Conservation (phyloP, 352 stramenopile genomes). For the Phytophthora pluvialis region DNA sequence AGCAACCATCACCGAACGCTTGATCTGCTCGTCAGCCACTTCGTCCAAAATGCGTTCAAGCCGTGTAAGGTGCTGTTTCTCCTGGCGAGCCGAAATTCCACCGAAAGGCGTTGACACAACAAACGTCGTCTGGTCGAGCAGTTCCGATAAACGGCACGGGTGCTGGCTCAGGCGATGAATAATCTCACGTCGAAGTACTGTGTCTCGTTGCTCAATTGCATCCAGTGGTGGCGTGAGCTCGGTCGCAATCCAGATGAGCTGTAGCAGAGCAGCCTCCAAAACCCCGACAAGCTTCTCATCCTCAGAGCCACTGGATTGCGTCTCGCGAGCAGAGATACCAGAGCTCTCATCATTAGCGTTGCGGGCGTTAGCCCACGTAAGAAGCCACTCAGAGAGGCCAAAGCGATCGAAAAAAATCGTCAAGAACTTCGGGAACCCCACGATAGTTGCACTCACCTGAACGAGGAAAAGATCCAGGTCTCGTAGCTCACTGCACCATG, state of each 20-base stretch:
- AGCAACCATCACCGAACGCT: constrained; percentile 42
- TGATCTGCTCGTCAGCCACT: constrained; percentile 75
- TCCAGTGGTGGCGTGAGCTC: constrained; percentile 78
- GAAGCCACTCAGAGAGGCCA: constrained; percentile 75
- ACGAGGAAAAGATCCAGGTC: constrained; percentile 82
- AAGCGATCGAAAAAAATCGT: constrained; percentile 86
- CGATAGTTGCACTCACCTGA: constrained; percentile 62
- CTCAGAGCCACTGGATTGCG: constrained; percentile 25
- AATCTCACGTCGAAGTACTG: constrained; percentile 84
- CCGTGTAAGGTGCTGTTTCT: constrained; percentile 70
- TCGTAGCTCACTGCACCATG: constrained; percentile 72
- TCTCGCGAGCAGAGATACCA: constrained; percentile 43
- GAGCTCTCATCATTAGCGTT: constrained; percentile 48
- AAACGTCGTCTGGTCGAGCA: constrained; percentile 83
- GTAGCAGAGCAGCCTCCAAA: constrained; percentile 79
- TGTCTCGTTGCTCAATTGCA: constrained; percentile 64
- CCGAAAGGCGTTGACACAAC: constrained; percentile 75
- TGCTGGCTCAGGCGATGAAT: constrained; percentile 84
- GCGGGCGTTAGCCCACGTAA: constrained; percentile 61
- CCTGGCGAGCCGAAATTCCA: constrained; percentile 61
- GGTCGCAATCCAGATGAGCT: constrained; percentile 89
- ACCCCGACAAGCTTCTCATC: constrained; percentile 73
- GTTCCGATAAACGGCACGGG: constrained; percentile 72
- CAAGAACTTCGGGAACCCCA: constrained; percentile 77
- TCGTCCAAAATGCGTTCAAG: constrained; percentile 73